Conservation (phyloP, 78 protist genomes). For the Mantamonas sphyraenae region DNA sequence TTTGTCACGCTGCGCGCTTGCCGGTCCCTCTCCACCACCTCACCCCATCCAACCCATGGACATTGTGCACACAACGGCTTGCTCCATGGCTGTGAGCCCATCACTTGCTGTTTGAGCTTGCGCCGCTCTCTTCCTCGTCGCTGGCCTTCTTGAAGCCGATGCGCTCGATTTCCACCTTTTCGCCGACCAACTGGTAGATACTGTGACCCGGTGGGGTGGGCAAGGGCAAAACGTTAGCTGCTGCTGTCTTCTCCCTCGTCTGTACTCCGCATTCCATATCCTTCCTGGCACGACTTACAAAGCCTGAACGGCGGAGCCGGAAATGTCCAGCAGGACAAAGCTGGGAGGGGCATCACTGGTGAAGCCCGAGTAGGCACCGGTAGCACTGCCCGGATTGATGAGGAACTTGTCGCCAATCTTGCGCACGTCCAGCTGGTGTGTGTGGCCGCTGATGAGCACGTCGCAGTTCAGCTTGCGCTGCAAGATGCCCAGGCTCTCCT, state of each 20-base stretch:
- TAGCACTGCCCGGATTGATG: slow-evolving; percentile 97
- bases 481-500: slow-evolving; percentile 64
- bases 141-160: too few species aligned
- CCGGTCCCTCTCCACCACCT: too few species aligned
- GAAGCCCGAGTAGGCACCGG: slow-evolving; percentile 85
- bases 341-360: slow-evolving; percentile 76
- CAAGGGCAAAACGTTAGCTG: background rate
- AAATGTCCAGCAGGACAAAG: slow-evolving; percentile 91
- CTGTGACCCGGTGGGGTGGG: too few species aligned
- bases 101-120: too few species aligned
- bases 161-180: slow-evolving; percentile 64
- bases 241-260: background rate
- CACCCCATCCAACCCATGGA: too few species aligned
- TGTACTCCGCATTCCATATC: too few species aligned
- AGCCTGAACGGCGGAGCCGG: slow-evolving; percentile 46
- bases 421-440: slow-evolving; percentile 67
- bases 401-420: slow-evolving; percentile 77
- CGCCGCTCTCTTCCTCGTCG: too few species aligned
- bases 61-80: too few species aligned
- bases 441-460: slow-evolving; percentile 87
- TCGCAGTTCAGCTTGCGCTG: slow-evolving; percentile 96
- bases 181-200: slow-evolving; percentile 45
- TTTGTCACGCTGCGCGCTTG: too few species aligned
- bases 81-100: too few species aligned
- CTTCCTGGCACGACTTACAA: too few species aligned